Conservation (phyloP, 306 rosid genomes). For the Cucurbita ficifolia region DNA sequence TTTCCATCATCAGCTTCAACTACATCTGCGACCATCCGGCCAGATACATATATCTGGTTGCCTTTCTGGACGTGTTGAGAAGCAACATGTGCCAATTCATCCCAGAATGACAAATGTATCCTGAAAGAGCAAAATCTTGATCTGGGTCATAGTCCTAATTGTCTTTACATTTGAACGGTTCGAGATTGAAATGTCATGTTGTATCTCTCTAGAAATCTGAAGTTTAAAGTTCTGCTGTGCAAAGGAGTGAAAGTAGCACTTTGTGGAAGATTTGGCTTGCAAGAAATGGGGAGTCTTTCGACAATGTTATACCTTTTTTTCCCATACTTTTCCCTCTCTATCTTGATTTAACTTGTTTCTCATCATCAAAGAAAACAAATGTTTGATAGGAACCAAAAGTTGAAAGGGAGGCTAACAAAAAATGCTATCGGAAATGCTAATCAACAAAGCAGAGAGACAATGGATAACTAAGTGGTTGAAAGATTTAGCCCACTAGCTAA, state of each 20-base stretch:
- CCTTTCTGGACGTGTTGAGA: constrained; percentile 67
- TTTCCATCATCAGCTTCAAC: constrained; percentile 61
- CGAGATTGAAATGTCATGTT: neutral
- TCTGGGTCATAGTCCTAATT: neutral
- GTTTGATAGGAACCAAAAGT: neutral
- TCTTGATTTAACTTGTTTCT: neutral
- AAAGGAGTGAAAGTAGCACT: neutral
- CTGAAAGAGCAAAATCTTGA: constrained; percentile 17
- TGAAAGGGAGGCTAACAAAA: neutral
- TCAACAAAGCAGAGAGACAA: neutral
- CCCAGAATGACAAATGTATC: constrained; percentile 78
- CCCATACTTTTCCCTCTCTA: neutral
- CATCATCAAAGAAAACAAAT: neutral
- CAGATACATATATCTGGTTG: constrained; percentile 56
- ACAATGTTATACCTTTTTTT: neutral
- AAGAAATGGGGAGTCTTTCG: neutral
- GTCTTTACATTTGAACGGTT: neutral
- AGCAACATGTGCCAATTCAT: constrained; percentile 67
- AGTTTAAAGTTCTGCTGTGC: neutral
- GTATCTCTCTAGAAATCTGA: neutral
- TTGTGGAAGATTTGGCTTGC: neutral
- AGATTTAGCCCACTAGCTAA: too few species aligned
- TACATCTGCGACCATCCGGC: constrained; percentile 64
- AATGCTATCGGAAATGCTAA: neutral
- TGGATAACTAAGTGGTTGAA: too few species aligned